Evolutionary conservation across 2,329 filamentous ascomycete genomes (phyloP).

Genomic region (Fusarium decemcellulare): DNA sequence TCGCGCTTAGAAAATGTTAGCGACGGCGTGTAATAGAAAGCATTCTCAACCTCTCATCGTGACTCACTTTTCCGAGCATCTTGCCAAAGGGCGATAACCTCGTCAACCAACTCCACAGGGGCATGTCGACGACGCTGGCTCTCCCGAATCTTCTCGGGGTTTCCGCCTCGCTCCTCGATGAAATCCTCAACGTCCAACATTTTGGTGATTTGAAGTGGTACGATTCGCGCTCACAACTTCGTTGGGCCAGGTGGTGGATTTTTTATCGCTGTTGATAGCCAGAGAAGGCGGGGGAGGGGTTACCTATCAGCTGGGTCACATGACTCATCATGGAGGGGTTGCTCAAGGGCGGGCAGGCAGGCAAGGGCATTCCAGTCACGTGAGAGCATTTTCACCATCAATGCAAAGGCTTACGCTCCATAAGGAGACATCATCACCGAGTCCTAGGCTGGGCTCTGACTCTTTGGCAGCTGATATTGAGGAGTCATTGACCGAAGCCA

Average conservation of each 20-base stretch:
- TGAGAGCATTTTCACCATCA: background rate
- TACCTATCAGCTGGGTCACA: conserved; percentile 35
- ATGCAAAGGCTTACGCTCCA: background rate
- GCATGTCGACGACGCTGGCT: conserved; percentile 88
- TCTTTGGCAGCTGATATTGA: background rate
- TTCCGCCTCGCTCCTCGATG: conserved; percentile 88
- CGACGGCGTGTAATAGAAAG: background rate
- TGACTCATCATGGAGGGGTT: conserved; percentile 40
- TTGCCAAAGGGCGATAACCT: conserved; percentile 89
- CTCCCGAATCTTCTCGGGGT: conserved; percentile 92
- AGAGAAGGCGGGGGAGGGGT: conserved; percentile 48
- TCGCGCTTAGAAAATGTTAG: conserved; percentile 61
- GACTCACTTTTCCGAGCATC: conserved; percentile 79
- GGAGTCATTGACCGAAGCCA: conserved; percentile 14
- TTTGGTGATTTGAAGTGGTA: conserved; percentile 42
- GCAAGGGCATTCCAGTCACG: background rate
- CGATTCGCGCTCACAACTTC: conserved; percentile 27
- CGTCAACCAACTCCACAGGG: conserved; percentile 87
- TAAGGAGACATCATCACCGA: background rate
- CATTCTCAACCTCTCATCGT: conserved; percentile 18
- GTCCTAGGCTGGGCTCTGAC: background rate
- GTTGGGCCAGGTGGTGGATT: conserved; percentile 38
- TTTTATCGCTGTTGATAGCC: conserved; percentile 43
- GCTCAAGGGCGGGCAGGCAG: background rate
- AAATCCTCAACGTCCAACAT: conserved; percentile 88